Evolutionary conservation across 2,329 filamentous ascomycete genomes (phyloP), one percentile per base, ranked within the genome.

Genomic region (Aspergillus alliaceus): DNA sequence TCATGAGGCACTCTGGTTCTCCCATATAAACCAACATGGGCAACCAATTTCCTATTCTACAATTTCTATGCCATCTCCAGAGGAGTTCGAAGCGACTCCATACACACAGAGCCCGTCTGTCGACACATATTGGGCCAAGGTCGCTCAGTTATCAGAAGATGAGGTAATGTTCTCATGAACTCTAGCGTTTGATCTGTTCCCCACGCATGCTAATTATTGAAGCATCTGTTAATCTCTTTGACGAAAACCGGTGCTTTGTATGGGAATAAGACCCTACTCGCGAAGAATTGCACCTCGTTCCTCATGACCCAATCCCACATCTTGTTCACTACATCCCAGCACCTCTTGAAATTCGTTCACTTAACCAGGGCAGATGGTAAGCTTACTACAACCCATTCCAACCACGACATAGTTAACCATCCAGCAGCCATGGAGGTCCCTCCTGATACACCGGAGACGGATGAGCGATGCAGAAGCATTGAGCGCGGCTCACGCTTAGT

Each of bases 291-390:
- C 74, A 98, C 93, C 0, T 99, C 95, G 0, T 98, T 96, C 66
- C 72, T 92, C 6, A 77, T 93, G 25, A 96, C 93, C 0, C 81
- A 87, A 0, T 85, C 86, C 20, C 93, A 98, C 77, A 80, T 99
- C 14, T 86, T 98, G 57, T 92, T 93, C 69, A 99, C 95, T 0
- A 99, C 95, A 0, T 92, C 88, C 58, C 92, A 92, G 62, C 93
- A 98, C 72, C 81, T 97, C 3, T 81, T 99, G 61, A 99, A 99
- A 74, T 97, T 97, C 73, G 88, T 97, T 14, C 93, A 99, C 72
- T 77, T 98, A 49, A 82, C 85, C 3, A 77, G 80, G 25, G 79
- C 84, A 15, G 81, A 91, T 63, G 85, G 89, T 90, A 18, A 53
- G 58, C 15, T 62, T 78, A 52, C 39, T 14, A 25, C 24, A 15